These are phyloP conservation scores for Arthrobotrys pseudoclavata DNA, from an alignment of 2,329 filamentous ascomycete species.

Conservation along the genomic window DNA sequence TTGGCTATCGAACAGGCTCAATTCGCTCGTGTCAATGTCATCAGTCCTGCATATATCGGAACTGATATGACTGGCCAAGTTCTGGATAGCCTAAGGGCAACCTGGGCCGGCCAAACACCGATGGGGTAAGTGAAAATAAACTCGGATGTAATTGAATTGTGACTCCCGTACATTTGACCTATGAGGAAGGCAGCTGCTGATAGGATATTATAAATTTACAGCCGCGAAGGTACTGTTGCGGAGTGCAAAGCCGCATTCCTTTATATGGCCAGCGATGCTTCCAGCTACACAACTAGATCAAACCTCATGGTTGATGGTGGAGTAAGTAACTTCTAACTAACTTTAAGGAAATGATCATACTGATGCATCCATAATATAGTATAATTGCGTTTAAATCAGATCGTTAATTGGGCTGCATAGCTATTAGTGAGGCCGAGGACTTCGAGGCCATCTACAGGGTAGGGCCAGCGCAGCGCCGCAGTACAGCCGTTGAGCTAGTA, in stretches of 20 bases:
- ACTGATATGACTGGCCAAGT: conserved; percentile 79
- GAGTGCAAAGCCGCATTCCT: conserved; percentile 88
- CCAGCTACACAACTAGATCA: conserved; percentile 81
- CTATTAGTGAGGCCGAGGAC: no score
- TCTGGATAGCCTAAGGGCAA: conserved; percentile 75
- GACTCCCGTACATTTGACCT: no score
- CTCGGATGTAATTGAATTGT: no score
- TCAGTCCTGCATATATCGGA: conserved; percentile 81
- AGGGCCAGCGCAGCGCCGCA: no score
- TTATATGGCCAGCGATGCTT: conserved; percentile 83
- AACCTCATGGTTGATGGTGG: conserved; percentile 80
- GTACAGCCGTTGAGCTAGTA: no score
- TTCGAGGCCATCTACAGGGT: no score
- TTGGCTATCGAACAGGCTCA: conserved; percentile 82
- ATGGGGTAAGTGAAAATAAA: conserved; percentile 76
- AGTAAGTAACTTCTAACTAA: conserved; percentile 18
- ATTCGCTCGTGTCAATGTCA: conserved; percentile 79
- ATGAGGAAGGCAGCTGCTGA: neutral
- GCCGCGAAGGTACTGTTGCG: conserved; percentile 77
- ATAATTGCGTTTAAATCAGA: neutral
- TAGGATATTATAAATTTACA: conserved; percentile 61
- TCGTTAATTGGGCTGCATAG: no score
- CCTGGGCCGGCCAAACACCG: conserved; percentile 83
- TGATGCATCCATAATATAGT: neutral
- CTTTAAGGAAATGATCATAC: neutral